Evolutionary conservation across 2,329 filamentous ascomycete species (phyloP).

Genomic region (Fusarium sp.): DNA sequence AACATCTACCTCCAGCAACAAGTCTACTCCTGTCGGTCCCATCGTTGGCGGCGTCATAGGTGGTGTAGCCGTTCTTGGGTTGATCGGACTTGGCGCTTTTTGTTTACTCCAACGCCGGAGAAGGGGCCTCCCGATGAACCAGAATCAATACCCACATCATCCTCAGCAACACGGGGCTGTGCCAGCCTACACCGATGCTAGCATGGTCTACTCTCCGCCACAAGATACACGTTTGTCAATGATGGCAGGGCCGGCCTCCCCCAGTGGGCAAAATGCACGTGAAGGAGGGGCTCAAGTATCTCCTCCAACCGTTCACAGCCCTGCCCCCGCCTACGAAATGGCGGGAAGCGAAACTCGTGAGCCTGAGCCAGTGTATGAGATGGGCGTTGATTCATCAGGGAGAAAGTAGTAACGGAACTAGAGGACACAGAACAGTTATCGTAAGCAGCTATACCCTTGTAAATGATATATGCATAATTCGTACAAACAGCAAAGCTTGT

Average conservation of each 20-base stretch:
- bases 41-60: no score
- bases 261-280: not conserved
- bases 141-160: no score
- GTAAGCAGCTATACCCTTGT: not conserved
- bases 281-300: not conserved
- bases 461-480: not conserved
- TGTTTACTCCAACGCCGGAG: not conserved
- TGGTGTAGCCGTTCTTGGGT: no score
- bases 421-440: accelerated
- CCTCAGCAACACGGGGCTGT: not conserved
- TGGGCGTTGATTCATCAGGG: not conserved
- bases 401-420: accelerated
- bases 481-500: accelerated
- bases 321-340: not conserved
- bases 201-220: not conserved
- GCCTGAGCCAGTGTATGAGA: not conserved
- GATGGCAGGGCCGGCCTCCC: not conserved
- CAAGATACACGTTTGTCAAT: not conserved
- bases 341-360: not conserved
- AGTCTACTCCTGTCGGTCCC: no score
- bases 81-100: no score
- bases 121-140: no score
- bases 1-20: no score
- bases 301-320: accelerated
- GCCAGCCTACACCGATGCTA: not conserved